Evolutionary conservation across 2,329 filamentous ascomycete species (phyloP).

Genomic region (Pyrenophora seminiperda): DNA sequence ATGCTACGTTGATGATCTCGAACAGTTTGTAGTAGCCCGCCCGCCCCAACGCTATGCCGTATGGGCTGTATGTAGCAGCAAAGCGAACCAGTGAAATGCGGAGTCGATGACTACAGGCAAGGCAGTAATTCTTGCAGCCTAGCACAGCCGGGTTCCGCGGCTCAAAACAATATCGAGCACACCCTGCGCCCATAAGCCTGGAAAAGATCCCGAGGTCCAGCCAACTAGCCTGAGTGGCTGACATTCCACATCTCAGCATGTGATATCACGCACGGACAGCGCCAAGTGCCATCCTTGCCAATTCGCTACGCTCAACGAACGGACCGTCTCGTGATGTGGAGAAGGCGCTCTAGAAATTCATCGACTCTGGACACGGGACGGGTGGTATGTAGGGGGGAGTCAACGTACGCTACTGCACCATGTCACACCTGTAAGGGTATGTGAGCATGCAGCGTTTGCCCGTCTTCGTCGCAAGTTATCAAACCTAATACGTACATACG

Average conservation of each 20-base stretch:
- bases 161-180: conserved; percentile 14
- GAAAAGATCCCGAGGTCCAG: conserved; percentile 23
- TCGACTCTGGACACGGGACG: conserved; percentile 2
- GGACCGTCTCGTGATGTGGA: conserved; percentile 13
- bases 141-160: conserved; percentile 8
- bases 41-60: background rate
- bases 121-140: conserved; percentile 1
- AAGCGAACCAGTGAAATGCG: background rate
- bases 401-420: conserved; percentile 16
- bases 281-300: background rate
- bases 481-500: conserved; percentile 4
- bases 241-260: conserved; percentile 3
- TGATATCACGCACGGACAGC: conserved; percentile 9
- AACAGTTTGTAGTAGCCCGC: conserved; percentile 2
- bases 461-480: background rate
- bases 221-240: conserved; percentile 2
- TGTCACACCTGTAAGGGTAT: conserved; percentile 8
- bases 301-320: background rate
- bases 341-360: conserved; percentile 8
- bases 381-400: conserved; percentile 7
- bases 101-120: conserved; percentile 3
- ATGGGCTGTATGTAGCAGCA: too few relatives aligned
- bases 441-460: conserved; percentile 9
- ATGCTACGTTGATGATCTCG: conserved; percentile 6
- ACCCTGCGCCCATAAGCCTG: conserved; percentile 13